These are phyloP conservation scores for Kuraishia floccosa DNA, from an alignment of 805 yeast species.

Conservation along the genomic window DNA sequence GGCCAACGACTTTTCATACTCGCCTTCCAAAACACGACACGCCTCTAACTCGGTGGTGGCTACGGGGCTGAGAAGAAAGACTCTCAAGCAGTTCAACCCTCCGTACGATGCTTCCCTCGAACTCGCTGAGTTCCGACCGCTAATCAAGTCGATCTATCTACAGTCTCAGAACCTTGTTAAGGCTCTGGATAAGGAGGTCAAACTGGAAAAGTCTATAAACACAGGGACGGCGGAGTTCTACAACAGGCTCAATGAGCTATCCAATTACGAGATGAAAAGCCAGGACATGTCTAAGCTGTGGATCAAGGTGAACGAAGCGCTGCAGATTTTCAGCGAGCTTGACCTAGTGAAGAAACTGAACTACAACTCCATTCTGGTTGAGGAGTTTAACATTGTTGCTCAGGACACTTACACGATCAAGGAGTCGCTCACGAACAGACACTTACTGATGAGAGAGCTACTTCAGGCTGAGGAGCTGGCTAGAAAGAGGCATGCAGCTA, in stretches of 20 bases:
- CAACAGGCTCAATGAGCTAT: conserved; percentile 24
- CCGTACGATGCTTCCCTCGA: conserved; percentile 84
- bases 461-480: conserved; percentile 69
- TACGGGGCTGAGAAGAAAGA: conserved; percentile 78
- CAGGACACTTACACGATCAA: conserved; percentile 80
- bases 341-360: conserved; percentile 60
- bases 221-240: conserved; percentile 32
- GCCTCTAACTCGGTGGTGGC: conserved; percentile 40
- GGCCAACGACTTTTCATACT: conserved; percentile 23
- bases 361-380: conserved; percentile 68
- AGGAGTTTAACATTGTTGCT: conserved; percentile 51
- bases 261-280: conserved; percentile 35
- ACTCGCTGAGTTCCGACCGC: conserved; percentile 77
- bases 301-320: conserved; percentile 62
- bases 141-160: conserved; percentile 66
- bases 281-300: conserved; percentile 71
- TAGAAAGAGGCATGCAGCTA: conserved; percentile 56
- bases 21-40: conserved; percentile 26
- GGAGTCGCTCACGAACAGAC: conserved; percentile 88
- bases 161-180: conserved; percentile 41
- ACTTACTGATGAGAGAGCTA: conserved; percentile 83
- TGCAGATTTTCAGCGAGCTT: conserved; percentile 65
- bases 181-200: conserved; percentile 41
- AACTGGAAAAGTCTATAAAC: conserved; percentile 43
- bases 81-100: conserved; percentile 83